Base-by-base conservation (phyloP, 768 basidiomycete genomes). In the Mycena rebaudengoi region DNA sequence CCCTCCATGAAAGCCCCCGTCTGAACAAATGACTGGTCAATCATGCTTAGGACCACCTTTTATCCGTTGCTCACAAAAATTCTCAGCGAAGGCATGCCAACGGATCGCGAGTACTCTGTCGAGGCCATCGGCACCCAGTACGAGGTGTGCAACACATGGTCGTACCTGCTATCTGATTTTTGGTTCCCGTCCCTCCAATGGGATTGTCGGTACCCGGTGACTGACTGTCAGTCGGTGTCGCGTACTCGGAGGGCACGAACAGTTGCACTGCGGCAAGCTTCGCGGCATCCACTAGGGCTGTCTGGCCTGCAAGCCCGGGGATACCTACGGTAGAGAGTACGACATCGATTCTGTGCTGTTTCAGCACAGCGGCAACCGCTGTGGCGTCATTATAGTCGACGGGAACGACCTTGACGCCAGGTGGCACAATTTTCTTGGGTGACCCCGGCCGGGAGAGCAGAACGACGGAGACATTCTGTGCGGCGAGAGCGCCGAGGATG, bases 401-500 rank as follows among this genome's bases (percentile, higher is more conserved):
- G 16, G 60, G 60, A 7, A 56, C 74, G 11, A 73, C 45, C 26
- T 70, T 69, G n/a, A 71, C 75, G 28, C 72, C 72, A 5, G 59
- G 23, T 7, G 68, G 70, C 16, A 62, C 59, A 3, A 28, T 40
- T 29, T 65, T 61, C 5, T 5, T 32, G 29, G 43, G 16, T 12
- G 64, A 60, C 11, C 65, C 43, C 7, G 61, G 41, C 23, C 68
- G 65, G 16, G 68, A 56, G 60, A 71, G 63, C 1, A 68, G 62
- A 29, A 71, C 37, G 25, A 63, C 35, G 6, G 61, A 52, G 13
- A 54, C 56, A 23, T 29, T 29, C 20, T 94, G 69, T 82, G 87
- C 56, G 63, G 91, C 23, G 85, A 84, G 52, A 82, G 82, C 60
- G 66, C 7, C 50, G 79, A 80, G 57, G 62, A 71, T 52, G 69